Base-by-base conservation (phyloP, 1,284 basidiomycete species). In the Melampsora americana region DNA sequence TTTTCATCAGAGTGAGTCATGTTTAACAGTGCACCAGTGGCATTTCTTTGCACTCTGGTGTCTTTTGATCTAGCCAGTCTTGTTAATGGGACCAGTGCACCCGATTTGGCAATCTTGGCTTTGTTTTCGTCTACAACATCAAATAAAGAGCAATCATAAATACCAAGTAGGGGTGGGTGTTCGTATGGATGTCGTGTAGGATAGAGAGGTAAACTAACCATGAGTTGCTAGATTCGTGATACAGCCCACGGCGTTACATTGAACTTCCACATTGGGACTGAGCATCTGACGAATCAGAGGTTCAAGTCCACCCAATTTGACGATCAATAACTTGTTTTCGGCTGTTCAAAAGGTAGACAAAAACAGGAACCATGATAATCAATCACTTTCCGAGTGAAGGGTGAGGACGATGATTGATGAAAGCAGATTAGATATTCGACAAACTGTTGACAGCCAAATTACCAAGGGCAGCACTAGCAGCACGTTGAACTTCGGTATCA, bases 1-100 rank as follows among this genome's bases (percentile, higher is more conserved):
- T 99, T 99, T 86, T 99, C 96, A 82, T 99, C 93, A 44, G 92
- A 95, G 84, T 99, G 96, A 44, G 96, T 99, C 96, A 99, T 99
- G 84, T 99, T 99, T 76, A 99, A 87, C 76, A 99, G 86, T 44
- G 96, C 96, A 16, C 96, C 96, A 0, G 96, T 99, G 2, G 96
- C 96, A 82, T 99, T 99, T 77, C 96, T 88, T 84, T 99, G 96
- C 0, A 99, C 96, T 48, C 96, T 89, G 94, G 99, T 98, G 84
- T 99, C 96, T 85, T 98, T 99, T 42, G 95, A 97, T 78, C 93
- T 90, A 62, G 96, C 96, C 62, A 99, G 87, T 67, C 96, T 89
- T 62, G 96, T 99, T 56, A 99, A 88, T 50, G 96, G 96, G 32
- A 98, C 93, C 68, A 99, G 86, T 18, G 96, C 96, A 69, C 96